Conservation (phyloP, 2,329 filamentous ascomycete genomes). For the Aspergillus felis region DNA sequence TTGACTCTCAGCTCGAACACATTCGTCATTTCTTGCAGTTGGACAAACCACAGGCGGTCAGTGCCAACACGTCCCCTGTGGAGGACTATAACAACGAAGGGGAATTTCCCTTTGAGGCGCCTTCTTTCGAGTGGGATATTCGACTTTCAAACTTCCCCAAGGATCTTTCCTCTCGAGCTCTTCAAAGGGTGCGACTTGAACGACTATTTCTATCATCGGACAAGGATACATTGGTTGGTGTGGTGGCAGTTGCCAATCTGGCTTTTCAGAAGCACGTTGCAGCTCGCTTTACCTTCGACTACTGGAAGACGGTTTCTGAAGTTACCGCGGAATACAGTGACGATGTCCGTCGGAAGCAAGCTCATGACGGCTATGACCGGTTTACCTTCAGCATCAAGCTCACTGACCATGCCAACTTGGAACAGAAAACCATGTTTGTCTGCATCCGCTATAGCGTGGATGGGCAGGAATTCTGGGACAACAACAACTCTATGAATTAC, state of each 20-base stretch:
- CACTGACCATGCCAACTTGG: slow-evolving; percentile 83
- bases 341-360: slow-evolving; percentile 65
- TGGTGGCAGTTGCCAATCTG: slow-evolving; percentile 79
- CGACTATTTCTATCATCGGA: slow-evolving; percentile 82
- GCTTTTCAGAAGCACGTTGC: slow-evolving; percentile 84
- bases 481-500: slow-evolving; percentile 82
- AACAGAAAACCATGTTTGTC: slow-evolving; percentile 87
- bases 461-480: slow-evolving; percentile 91
- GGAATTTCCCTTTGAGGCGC: slow-evolving; percentile 76
- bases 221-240: slow-evolving; percentile 80
- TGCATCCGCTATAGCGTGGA: slow-evolving; percentile 85
- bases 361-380: slow-evolving; percentile 68
- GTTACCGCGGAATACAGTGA: slow-evolving; percentile 83
- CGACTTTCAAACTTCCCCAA: slow-evolving; percentile 76
- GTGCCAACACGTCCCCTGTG: slow-evolving; percentile 85
- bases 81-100: slow-evolving; percentile 81
- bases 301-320: slow-evolving; percentile 98
- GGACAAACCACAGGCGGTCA: slow-evolving; percentile 92
- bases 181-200: slow-evolving; percentile 70
- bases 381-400: slow-evolving; percentile 95
- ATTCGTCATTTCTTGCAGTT: slow-evolving; percentile 94
- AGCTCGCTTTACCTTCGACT: slow-evolving; percentile 94
- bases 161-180: slow-evolving; percentile 59
- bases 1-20: slow-evolving; percentile 93
- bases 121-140: slow-evolving; percentile 81